phyloP scores from a whole-genome alignment of 352 stramenopile genomes.

The Peronospora belbahrii region DNA sequence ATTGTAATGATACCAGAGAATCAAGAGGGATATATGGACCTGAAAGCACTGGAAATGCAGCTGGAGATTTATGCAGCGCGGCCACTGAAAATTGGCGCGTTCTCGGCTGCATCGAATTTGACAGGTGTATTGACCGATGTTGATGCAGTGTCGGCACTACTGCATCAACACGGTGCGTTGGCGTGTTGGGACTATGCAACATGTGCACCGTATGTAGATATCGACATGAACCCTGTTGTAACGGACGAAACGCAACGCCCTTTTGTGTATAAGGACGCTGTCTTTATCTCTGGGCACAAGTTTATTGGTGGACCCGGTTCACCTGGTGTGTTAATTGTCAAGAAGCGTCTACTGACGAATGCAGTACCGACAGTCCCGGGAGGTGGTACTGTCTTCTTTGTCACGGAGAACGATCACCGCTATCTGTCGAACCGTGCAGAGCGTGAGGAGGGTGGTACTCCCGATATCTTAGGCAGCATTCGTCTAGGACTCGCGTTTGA shows the following conservation, averaged over 20 bases:
- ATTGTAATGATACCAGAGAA: slow-evolving; percentile 69
- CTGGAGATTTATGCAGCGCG: slow-evolving; percentile 45
- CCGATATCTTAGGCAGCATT: slow-evolving; percentile 92
- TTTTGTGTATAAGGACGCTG: slow-evolving; percentile 86
- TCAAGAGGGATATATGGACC: slow-evolving; percentile 43
- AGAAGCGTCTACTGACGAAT: slow-evolving; percentile 83
- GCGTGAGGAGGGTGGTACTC: slow-evolving; percentile 95
- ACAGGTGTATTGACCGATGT: slow-evolving; percentile 91
- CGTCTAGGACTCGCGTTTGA: slow-evolving; percentile 89
- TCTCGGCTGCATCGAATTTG: slow-evolving; percentile 94
- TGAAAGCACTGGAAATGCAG: slow-evolving; percentile 36
- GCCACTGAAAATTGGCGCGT: slow-evolving; percentile 79
- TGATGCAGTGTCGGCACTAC: slow-evolving; percentile 77
- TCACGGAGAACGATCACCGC: slow-evolving; percentile 55
- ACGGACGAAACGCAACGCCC: slow-evolving; percentile 22
- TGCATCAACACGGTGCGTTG: slow-evolving; percentile 90
- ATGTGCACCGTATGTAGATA: slow-evolving; percentile 88
- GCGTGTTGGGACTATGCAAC: slow-evolving; percentile 96
- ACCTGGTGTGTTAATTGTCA: slow-evolving; percentile 92
- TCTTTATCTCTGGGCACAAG: slow-evolving; percentile 96
- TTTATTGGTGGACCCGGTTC: slow-evolving; percentile 90
- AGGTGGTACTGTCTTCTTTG: slow-evolving; percentile 52
- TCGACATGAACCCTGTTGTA: slow-evolving; percentile 95
- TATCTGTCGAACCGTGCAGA: slow-evolving; percentile 74
- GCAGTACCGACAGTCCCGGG: slow-evolving; percentile 47